A percentile compares a stretch with the other conserved stretches of the same genome.
Evolutionary conservation across 2,329 filamentous ascomycete species (phyloP).

Genomic region (Cladosporium sp.): DNA sequence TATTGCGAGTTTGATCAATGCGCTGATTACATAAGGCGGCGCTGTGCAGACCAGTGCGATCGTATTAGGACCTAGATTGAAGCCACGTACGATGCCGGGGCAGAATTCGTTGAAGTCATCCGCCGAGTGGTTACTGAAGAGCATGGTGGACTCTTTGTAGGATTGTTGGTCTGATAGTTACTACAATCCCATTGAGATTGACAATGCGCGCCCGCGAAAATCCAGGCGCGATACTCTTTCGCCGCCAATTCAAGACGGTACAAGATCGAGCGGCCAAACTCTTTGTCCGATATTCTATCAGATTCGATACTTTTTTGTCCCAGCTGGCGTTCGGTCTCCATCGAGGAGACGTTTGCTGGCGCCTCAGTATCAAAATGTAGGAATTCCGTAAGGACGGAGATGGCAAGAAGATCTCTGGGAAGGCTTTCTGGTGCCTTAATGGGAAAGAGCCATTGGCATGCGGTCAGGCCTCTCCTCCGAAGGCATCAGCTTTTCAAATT

Average conservation of each 20-base stretch:
- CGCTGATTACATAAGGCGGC: conserved; percentile 26
- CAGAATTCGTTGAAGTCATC: conserved; percentile 12
- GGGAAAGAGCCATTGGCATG: conserved; percentile 11
- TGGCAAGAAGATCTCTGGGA: conserved; percentile 52
- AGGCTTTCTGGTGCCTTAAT: conserved; percentile 42
- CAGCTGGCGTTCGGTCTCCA: conserved; percentile 32
- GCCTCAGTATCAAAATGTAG: conserved; percentile 35
- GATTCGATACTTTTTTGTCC: conserved; percentile 20
- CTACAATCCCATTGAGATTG: too few species aligned
- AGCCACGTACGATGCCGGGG: conserved; percentile 23
- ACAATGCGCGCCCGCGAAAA: too few species aligned
- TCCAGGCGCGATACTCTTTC: conserved; percentile 6
- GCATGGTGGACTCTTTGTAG: conserved; percentile 7
- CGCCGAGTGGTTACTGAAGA: background rate
- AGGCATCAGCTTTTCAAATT: background rate
- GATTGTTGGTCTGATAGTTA: background rate
- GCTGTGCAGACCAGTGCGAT: conserved; percentile 30
- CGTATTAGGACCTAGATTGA: conserved; percentile 25
- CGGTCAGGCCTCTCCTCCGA: conserved; percentile 16
- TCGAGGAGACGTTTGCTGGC: conserved; percentile 38
- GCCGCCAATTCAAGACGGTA: conserved; percentile 8
- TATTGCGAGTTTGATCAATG: conserved; percentile 27
- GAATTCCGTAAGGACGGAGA: conserved; percentile 63
- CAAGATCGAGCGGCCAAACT: conserved; percentile 35
- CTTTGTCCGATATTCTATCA: conserved; percentile 46